Percentiles rank a stretch among this genome's conserved stretches.
Conservation (phyloP, 257 asterid species). For the Nicotiana tomentosiformis region DNA sequence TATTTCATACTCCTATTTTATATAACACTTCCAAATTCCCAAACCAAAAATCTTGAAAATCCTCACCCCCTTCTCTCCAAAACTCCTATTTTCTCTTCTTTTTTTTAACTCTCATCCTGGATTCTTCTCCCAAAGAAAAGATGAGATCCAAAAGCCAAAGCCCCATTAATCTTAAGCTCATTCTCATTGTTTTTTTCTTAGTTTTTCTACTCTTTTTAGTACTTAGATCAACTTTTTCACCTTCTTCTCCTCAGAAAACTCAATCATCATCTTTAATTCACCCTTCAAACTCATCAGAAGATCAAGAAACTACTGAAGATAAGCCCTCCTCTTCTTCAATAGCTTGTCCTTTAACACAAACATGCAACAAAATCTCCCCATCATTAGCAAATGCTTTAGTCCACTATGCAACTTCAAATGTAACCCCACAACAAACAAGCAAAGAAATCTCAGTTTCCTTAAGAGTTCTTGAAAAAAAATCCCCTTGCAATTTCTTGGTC, state of each 20-base stretch:
- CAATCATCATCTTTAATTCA: constrained; percentile 4
- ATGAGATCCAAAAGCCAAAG: constrained; percentile 35
- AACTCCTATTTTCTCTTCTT: neutral
- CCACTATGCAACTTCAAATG: constrained; percentile 73
- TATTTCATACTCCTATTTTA: neutral
- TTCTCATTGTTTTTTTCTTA: constrained; percentile 35
- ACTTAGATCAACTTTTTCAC: constrained; percentile 36
- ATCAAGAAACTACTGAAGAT: constrained; percentile 10
- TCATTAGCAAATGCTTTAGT: constrained; percentile 62
- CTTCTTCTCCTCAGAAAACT: constrained; percentile 5
- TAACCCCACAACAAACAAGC: constrained; percentile 84
- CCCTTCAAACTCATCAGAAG: constrained; percentile 6
- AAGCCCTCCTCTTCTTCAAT: neutral
- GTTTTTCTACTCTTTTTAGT: constrained; percentile 44
- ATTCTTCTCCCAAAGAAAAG: constrained; percentile 5
- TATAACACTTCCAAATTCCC: constrained; percentile 3
- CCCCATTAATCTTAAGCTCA: constrained; percentile 44
- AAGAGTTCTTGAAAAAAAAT: constrained; percentile 48
- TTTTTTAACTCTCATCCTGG: neutral
- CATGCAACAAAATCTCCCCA: constrained; percentile 62
- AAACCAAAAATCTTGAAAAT: neutral
- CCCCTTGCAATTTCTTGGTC: constrained; percentile 79
- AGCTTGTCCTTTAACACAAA: constrained; percentile 19
- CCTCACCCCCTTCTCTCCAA: neutral
- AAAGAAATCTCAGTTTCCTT: constrained; percentile 68